phyloP scores from a whole-genome alignment of 257 asterid genomes.

The Plantago elongata region DNA sequence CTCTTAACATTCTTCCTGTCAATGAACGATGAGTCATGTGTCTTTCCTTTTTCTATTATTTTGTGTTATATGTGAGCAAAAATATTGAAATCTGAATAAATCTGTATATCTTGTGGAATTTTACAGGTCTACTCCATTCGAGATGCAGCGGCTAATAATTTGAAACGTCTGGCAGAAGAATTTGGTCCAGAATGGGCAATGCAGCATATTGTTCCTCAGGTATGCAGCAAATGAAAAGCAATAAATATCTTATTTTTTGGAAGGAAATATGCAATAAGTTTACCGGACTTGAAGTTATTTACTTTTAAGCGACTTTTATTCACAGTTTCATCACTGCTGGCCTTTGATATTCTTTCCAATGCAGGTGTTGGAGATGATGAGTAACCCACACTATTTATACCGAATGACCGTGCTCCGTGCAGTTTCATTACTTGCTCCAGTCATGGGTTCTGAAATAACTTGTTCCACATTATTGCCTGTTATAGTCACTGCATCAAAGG shows the following conservation, averaged over 20 bases:
- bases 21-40: neutral
- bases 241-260: too few relatives aligned
- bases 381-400: constrained; percentile 50
- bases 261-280: too few relatives aligned
- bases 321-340: too few relatives aligned
- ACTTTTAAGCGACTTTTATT: too few relatives aligned
- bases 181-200: constrained; percentile 95
- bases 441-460: constrained; percentile 50
- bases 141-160: constrained; percentile 75
- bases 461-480: constrained; percentile 50
- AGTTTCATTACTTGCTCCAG: constrained; percentile 50
- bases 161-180: constrained; percentile 81
- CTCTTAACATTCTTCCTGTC: neutral
- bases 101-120: neutral
- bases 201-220: constrained; percentile 93
- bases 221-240: constrained; percentile 21
- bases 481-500: constrained; percentile 38
- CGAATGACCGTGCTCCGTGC: constrained; percentile 58
- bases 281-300: too few relatives aligned
- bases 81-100: too few relatives aligned
- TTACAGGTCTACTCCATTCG: constrained; percentile 74
- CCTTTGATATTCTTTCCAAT: neutral
- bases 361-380: constrained; percentile 53
- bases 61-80: neutral
- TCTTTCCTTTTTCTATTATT: neutral